A percentile compares a stretch with the other conserved stretches of the same genome.
phyloP scores from a whole-genome alignment of 306 rosid genomes.

The Prunus davidiana region DNA sequence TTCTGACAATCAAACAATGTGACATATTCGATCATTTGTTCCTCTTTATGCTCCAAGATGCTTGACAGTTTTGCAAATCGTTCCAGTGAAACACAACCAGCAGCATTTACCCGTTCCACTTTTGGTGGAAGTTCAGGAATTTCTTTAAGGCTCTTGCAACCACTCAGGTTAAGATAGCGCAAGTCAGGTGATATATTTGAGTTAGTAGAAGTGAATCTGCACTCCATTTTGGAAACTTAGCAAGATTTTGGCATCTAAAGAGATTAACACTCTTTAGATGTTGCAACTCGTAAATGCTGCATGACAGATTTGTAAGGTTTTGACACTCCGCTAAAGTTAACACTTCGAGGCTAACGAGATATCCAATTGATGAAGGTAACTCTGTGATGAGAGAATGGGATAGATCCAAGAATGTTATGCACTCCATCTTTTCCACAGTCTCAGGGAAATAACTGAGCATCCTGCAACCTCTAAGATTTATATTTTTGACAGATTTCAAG shows the following conservation, averaged over 20 bases:
- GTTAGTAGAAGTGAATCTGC: neutral
- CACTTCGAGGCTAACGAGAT: neutral
- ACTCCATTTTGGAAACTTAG: neutral
- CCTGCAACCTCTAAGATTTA: neutral
- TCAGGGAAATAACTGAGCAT: neutral
- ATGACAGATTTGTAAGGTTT: neutral
- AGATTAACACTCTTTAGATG: neutral
- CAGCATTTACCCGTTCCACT: neutral
- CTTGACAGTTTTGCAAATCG: neutral
- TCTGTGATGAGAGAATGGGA: neutral
- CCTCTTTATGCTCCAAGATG: neutral
- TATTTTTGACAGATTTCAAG: neutral
- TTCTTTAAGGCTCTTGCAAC: neutral
- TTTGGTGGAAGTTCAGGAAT: neutral
- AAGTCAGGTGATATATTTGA: neutral
- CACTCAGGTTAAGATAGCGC: neutral
- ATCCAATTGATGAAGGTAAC: neutral
- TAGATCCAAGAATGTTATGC: neutral
- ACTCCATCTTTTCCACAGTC: neutral
- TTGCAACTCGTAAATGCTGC: neutral
- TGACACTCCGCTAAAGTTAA: neutral
- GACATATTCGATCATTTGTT: neutral
- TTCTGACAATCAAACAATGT: neutral
- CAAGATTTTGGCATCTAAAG: neutral
- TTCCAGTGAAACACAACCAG: neutral